Evolutionary conservation across 345 rosid genomes (phyloP), one percentile per base, ranked within the genome.

Genomic region (Jatropha curcas): DNA sequence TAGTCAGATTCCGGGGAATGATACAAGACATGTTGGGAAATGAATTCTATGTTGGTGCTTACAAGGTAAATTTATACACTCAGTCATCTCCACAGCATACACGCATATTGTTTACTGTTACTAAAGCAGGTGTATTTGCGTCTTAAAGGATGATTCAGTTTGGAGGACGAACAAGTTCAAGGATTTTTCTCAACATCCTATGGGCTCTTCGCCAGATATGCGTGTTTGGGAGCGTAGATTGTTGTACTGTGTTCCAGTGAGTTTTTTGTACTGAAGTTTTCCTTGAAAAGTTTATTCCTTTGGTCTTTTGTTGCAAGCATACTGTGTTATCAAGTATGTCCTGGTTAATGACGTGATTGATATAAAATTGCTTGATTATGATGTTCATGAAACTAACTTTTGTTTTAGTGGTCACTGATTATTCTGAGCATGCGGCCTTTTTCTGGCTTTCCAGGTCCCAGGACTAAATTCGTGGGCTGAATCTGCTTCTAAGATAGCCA

Each of bases 1-100:
- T 95, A 3, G 96, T 95, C 11, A 79, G 99, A 56, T 95, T 87
- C 63, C 87, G 94, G 12, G 98, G 98, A 73, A 92, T 95, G 99
- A 81, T 95, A 58, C 99, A 95, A 66, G 99, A 95, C 76, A 92
- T 95, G 98, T 74, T 92, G 85, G 98, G 98, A 58, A 92, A 92
- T 86, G 99, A 92, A 74, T 87, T 95, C 67, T 95, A 95, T 68
- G 96, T 85, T 16, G 99, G 99, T 79, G 94, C 94, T 77, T 86
- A 77, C 66, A 92, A 87, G 92, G 98, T 92, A 71, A 25, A 41
- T 4, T 11, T 28, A 20, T 25, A 25, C 3, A 0, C 27, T 68
- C 17, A 6, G 22, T 20, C 17, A 41, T 35, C 14, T 25, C 0
- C 8, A 11, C 43, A 20, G 13, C 31, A 34, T 1, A 22, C 3